A percentile compares a stretch with the other conserved stretches of the same genome.
These are phyloP conservation scores for Fusarium foetens DNA, from an alignment of 2,329 filamentous ascomycete species.

Conservation along the genomic window DNA sequence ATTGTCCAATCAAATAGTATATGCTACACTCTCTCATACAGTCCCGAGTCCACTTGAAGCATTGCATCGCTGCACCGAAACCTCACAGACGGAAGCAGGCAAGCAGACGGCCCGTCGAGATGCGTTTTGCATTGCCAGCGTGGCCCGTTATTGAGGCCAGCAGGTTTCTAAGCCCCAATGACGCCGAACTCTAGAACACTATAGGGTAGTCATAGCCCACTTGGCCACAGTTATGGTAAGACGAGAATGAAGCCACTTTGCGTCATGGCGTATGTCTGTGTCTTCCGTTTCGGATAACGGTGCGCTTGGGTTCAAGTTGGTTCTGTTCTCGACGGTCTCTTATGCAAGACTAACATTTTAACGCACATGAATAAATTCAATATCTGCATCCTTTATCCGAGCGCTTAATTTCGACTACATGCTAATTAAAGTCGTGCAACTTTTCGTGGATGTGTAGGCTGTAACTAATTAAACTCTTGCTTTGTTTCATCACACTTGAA, in stretches of 20 bases:
- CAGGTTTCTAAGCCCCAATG: slow-evolving; percentile 20
- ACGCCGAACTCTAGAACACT: slow-evolving; percentile 20
- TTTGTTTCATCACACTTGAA: slow-evolving; percentile 12
- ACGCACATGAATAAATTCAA: slow-evolving; percentile 17
- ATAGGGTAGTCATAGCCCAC: slow-evolving; percentile 42
- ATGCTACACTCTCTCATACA: slow-evolving; percentile 1
- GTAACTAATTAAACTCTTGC: slow-evolving; percentile 11
- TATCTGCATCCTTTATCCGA: slow-evolving; percentile 16
- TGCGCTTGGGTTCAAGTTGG: slow-evolving; percentile 33
- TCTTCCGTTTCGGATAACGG: slow-evolving; percentile 32
- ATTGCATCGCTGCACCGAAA: slow-evolving; percentile 28
- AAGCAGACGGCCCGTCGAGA: slow-evolving; percentile 27
- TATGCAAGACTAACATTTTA: slow-evolving; percentile 18
- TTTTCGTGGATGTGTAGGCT: slow-evolving; percentile 7
- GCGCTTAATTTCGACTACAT: slow-evolving; percentile 16
- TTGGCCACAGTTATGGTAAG: slow-evolving; percentile 30
- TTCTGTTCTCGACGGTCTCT: slow-evolving; percentile 19
- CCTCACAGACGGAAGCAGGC: slow-evolving; percentile 3
- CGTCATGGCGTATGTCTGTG: slow-evolving; percentile 32
- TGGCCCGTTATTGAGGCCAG: slow-evolving; percentile 40
- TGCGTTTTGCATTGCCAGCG: slow-evolving; percentile 40
- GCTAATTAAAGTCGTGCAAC: slow-evolving; percentile 2
- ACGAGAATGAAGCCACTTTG: slow-evolving; percentile 37
- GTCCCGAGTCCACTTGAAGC: slow-evolving; percentile 32
- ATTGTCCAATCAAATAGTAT: slow-evolving; percentile 38